Evolutionary conservation across 495 filamentous ascomycete species (phyloP), one percentile per base, ranked within the genome.

Genomic region (Bacidia gigantensis): DNA sequence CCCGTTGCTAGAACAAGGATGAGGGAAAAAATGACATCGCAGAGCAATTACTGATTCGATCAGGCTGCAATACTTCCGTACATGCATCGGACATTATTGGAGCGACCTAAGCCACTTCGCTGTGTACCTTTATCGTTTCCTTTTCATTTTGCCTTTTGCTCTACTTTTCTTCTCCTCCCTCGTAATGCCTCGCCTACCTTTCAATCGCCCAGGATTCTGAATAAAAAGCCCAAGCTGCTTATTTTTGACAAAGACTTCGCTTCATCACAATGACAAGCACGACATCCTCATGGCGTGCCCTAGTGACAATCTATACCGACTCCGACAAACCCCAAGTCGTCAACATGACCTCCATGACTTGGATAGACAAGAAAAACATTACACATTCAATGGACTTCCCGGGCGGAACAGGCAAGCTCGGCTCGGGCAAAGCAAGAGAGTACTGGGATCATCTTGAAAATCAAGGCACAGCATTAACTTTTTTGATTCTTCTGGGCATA

Each of bases 291-390:
- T 35, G 29, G 29, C 47, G 26, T 26, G 26, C 47, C 12, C 20
- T 29, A 49, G 29, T 49, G 14, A 49, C 47, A 18, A 20, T 49
- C 26, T 49, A 35, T 18, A 17, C 12, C 3, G 11, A 29, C 9
- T 1, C 23, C 1, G 24, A 23, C 24, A 22, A 14, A n/a, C 23
- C n/a, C 47, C 26, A 3, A 2, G 20, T 49, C 22, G 29, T 49
- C 22, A 49, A 49, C 26, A 35, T 49, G 17, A 49, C 47, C 7
- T 18, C 47, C 14, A 35, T 49, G n/a, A 49, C 17, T n/a, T 24
- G n/a, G n/a, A 49, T 25, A 3, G 47, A 49, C 22, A 25, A 25
- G 23, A 35, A 49, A 3, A 23, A 35, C 26, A 18, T 22, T 26
- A 49, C 47, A 29, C 22, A 49, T 11, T 24, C 47, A 14, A 18